Evolutionary conservation across 2,329 filamentous ascomycete species (phyloP), one percentile per base, ranked within the genome.

Genomic region (Apiospora rasikravindrae): DNA sequence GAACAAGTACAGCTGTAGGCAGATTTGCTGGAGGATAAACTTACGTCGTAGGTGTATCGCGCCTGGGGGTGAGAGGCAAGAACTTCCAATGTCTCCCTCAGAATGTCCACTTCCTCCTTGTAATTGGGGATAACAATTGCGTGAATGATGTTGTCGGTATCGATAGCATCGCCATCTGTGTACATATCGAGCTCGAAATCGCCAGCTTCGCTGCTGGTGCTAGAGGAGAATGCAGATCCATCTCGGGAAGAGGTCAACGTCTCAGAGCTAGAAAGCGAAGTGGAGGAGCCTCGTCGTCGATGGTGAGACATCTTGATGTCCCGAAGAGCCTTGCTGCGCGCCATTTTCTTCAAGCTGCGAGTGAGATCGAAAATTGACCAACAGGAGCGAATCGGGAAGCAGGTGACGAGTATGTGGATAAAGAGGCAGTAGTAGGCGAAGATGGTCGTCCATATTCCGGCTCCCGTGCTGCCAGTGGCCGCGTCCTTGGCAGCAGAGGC

Each of bases 101-200:
- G 83, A 0, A 90, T 92, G 72, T 92, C 90, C 71, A 90, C 83
- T 71, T 93, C 91, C 80, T 94, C 92, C 80, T 92, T 92, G 83
- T 94, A 94, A 77, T 93, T 93, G 24, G 92, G 92, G 61, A 94
- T 86, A 74, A 94, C 85, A 73, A 94, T 92, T 19, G 89, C 90
- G 78, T 93, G 90, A 42, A 92, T 82, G 71, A 92, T 81, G 33
- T 83, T 83, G 53, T 86, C 82, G n/a, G 82, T 78, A 0, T 82
- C 80, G 13, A 51, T 33, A 61, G 81, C 79, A 24, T 86, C 84
- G 64, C 76, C 80, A 67, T 89, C 87, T 64, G 83, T 81, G 74
- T 84, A 85, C 70, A 83, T 79, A 49, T 88, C 86, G 42, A 82
- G 75, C 61, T 89, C 87, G 10, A 85, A 77, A 70, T 90, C 87